A percentile compares a stretch with the other conserved stretches of the same genome.
Evolutionary conservation across 768 basidiomycete genomes (phyloP).

Genomic region (Tubosaeta sp.): DNA sequence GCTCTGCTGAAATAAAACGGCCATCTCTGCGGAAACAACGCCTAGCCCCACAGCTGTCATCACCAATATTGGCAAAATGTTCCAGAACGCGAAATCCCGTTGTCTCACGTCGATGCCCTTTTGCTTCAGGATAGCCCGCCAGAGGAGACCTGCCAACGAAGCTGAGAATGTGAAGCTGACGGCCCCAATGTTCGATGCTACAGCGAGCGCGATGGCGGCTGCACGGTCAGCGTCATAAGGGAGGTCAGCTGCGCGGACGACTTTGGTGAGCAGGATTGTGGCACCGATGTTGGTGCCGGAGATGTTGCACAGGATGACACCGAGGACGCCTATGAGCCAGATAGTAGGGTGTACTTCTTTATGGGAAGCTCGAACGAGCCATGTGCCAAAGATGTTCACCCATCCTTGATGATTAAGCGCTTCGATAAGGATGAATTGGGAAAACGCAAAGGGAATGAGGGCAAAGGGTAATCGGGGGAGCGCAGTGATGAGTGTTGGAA

Average conservation of each 20-base stretch:
- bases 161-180: slow-evolving; percentile 87
- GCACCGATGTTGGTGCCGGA: slow-evolving; percentile 91
- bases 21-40: slow-evolving; percentile 76
- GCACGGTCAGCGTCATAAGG: slow-evolving; percentile 40
- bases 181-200: slow-evolving; percentile 88
- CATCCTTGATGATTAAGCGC: slow-evolving; percentile 79
- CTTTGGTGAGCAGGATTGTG: slow-evolving; percentile 82
- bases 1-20: slow-evolving; percentile 38
- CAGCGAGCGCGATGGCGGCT: slow-evolving; percentile 70
- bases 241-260: slow-evolving; percentile 50
- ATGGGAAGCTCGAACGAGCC: slow-evolving; percentile 49
- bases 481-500: slow-evolving; percentile 69
- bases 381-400: slow-evolving; percentile 76
- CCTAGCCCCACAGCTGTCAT: slow-evolving; percentile 66
- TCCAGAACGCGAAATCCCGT: slow-evolving; percentile 68
- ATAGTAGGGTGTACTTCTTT: slow-evolving; percentile 46
- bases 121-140: slow-evolving; percentile 68
- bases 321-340: slow-evolving; percentile 66
- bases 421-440: slow-evolving; percentile 92
- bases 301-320: slow-evolving; percentile 74
- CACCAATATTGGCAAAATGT: slow-evolving; percentile 56
- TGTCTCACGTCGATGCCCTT: slow-evolving; percentile 65
- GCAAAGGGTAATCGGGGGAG: slow-evolving; percentile 71
- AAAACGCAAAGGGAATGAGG: slow-evolving; percentile 88
- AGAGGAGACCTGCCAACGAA: slow-evolving; percentile 84